Conservation (phyloP, 805 yeast species). For the Peterozyma toletana region DNA sequence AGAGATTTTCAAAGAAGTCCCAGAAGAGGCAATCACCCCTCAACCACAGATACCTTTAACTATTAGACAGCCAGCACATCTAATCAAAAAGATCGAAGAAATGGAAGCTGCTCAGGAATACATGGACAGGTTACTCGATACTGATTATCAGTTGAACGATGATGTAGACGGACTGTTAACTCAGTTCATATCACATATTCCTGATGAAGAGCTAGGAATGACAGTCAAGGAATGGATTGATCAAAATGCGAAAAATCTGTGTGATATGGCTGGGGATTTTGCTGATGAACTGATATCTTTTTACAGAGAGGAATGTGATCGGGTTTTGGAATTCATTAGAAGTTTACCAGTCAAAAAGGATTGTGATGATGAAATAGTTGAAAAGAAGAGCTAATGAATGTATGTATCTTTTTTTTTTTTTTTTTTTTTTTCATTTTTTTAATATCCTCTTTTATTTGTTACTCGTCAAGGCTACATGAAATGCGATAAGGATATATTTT, state of each 20-base stretch:
- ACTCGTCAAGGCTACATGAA: too few relatives aligned
- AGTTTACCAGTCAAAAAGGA: constrained; percentile 23
- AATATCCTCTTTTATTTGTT: too few relatives aligned
- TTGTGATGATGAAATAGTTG: too few relatives aligned
- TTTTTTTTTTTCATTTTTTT: too few relatives aligned
- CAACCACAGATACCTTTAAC: too few relatives aligned
- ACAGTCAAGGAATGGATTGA: constrained; percentile 66
- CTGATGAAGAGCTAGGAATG: constrained; percentile 61
- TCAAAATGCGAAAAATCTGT: constrained; percentile 48
- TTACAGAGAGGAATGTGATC: constrained; percentile 39
- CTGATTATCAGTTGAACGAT: constrained; percentile 36
- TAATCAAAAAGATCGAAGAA: not conserved
- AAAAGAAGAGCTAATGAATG: too few relatives aligned
- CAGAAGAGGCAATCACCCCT: too few relatives aligned
- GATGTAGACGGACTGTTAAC: constrained; percentile 64
- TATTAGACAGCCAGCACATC: too few relatives aligned
- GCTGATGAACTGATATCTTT: constrained; percentile 39
- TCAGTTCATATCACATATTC: constrained; percentile 59
- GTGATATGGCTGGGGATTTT: constrained; percentile 35
- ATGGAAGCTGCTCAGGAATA: not conserved
- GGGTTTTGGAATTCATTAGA: constrained; percentile 38
- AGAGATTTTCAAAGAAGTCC: too few relatives aligned
- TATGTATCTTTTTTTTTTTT: too few relatives aligned
- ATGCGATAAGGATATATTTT: too few relatives aligned
- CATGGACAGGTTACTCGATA: constrained; percentile 17